phyloP scores from a whole-genome alignment of 495 filamentous ascomycete genomes.

The Annulohypoxylon maeteangense region DNA sequence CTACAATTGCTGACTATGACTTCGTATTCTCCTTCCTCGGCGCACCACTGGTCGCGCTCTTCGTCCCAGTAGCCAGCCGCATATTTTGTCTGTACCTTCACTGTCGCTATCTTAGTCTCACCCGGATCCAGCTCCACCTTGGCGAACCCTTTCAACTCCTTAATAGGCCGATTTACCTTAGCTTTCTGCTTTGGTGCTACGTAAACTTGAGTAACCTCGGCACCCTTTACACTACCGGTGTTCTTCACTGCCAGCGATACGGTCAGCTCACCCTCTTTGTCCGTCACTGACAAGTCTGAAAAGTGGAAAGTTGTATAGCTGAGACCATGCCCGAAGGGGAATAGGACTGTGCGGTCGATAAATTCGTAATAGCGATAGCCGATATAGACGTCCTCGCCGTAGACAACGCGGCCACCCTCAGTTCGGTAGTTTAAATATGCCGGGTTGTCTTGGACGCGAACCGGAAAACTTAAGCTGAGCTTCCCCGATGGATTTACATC shows the following conservation, averaged over 20 bases:
- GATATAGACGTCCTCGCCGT: slow-evolving; percentile 81
- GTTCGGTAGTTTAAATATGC: slow-evolving; percentile 77
- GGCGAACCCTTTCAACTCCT: slow-evolving; percentile 78
- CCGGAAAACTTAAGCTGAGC: slow-evolving; percentile 74
- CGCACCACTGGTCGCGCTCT: slow-evolving; percentile 70
- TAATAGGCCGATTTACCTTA: slow-evolving; percentile 67
- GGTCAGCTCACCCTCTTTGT: slow-evolving; percentile 52
- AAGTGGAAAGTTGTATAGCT: slow-evolving; percentile 77
- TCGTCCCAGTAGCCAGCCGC: slow-evolving; percentile 79
- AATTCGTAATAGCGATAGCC: slow-evolving; percentile 83
- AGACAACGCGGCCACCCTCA: slow-evolving; percentile 75
- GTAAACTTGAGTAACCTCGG: slow-evolving; percentile 75
- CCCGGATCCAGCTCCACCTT: slow-evolving; percentile 74
- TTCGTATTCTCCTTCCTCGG: slow-evolving; percentile 71
- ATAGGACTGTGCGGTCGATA: slow-evolving; percentile 67
- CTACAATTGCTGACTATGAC: slow-evolving; percentile 66
- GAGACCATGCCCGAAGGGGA: slow-evolving; percentile 79
- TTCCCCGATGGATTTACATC: slow-evolving; percentile 73
- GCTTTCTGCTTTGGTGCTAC: slow-evolving; percentile 56
- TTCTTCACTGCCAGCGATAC: slow-evolving; percentile 61
- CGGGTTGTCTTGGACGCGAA: slow-evolving; percentile 75
- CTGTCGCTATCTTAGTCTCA: slow-evolving; percentile 66
- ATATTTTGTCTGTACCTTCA: slow-evolving; percentile 67
- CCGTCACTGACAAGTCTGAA: slow-evolving; percentile 58
- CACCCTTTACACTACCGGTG: slow-evolving; percentile 70